Evolutionary conservation across 2,329 filamentous ascomycete species (phyloP).

Genomic region (Scortechinia acanthostroma): DNA sequence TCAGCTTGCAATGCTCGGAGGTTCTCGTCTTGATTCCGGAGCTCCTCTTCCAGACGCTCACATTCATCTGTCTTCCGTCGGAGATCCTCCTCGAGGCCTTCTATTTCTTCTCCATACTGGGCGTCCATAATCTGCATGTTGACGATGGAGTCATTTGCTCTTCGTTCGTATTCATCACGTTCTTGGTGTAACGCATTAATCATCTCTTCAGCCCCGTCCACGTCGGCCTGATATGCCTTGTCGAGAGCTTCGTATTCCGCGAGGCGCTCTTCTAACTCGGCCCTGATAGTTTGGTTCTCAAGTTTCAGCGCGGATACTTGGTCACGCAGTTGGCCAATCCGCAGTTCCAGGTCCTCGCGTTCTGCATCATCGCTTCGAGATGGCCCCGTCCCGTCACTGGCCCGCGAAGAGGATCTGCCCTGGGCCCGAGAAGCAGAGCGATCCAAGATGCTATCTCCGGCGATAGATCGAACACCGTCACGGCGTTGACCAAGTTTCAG

Average conservation of each 20-base stretch:
- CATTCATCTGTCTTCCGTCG: constrained; percentile 69
- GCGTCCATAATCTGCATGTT: constrained; percentile 59
- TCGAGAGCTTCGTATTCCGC: constrained; percentile 70
- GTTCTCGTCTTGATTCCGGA: constrained; percentile 75
- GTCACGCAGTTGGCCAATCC: constrained; percentile 76
- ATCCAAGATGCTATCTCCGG: constrained; percentile 85
- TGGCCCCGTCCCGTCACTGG: constrained; percentile 67
- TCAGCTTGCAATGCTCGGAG: constrained; percentile 87
- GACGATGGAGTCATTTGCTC: constrained; percentile 47
- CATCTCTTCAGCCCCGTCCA: constrained; percentile 74
- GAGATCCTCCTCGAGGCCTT: constrained; percentile 62
- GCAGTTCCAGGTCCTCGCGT: constrained; percentile 78
- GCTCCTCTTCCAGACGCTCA: constrained; percentile 61
- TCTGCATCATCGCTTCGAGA: constrained; percentile 50
- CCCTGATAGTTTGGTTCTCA: constrained; percentile 80
- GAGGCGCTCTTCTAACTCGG: constrained; percentile 73
- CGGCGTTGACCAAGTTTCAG: constrained; percentile 81
- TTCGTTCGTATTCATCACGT: constrained; percentile 75
- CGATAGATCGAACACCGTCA: constrained; percentile 50
- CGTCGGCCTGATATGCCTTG: constrained; percentile 69
- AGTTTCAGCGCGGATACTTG: constrained; percentile 79
- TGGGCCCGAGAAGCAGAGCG: constrained; percentile 79
- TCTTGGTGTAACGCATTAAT: constrained; percentile 73
- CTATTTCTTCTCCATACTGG: constrained; percentile 60
- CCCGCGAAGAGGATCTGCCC: constrained; percentile 51